These are phyloP conservation scores for Aspergillus fischeri DNA, from an alignment of 2,329 filamentous ascomycete genomes.

Conservation along the genomic window DNA sequence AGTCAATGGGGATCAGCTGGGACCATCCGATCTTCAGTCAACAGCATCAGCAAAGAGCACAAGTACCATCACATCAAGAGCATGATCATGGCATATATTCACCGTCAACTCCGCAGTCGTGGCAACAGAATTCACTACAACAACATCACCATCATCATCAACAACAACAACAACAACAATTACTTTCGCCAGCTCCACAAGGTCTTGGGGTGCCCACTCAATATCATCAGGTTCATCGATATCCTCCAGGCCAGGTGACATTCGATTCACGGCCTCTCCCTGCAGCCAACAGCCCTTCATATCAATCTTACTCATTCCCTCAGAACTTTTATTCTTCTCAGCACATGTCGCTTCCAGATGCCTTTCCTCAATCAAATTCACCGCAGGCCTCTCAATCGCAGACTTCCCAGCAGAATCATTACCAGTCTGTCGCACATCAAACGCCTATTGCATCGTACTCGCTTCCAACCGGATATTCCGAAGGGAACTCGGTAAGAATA, in stretches of 20 bases:
- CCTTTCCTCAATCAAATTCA: constrained; percentile 23
- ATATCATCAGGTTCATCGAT: constrained; percentile 29
- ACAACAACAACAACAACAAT: not conserved
- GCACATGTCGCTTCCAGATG: constrained; percentile 24
- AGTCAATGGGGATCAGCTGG: constrained; percentile 33
- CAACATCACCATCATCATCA: not conserved
- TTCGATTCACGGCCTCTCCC: constrained; percentile 27
- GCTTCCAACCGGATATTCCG: constrained; percentile 23
- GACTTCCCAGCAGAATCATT: constrained; percentile 18
- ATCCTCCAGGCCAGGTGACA: constrained; percentile 26
- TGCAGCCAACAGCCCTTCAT: constrained; percentile 28
- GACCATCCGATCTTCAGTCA: constrained; percentile 34
- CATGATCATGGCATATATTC: constrained; percentile 29
- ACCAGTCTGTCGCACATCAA: constrained; percentile 14
- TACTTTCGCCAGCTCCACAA: constrained; percentile 22
- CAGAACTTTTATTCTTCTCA: constrained; percentile 30
- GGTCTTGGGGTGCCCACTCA: constrained; percentile 25
- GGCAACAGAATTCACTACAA: constrained; percentile 31
- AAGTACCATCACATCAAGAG: constrained; percentile 21
- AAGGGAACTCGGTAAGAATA: constrained; percentile 21
- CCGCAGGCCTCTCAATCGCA: constrained; percentile 22
- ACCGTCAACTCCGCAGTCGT: constrained; percentile 28
- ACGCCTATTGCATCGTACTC: constrained; percentile 23
- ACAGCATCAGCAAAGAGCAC: constrained; percentile 22
- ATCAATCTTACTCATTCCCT: constrained; percentile 30